Percentiles rank a stretch among this genome's conserved stretches.
Conservation (phyloP, 257 asterid genomes). For the Fraxinus anomala region DNA sequence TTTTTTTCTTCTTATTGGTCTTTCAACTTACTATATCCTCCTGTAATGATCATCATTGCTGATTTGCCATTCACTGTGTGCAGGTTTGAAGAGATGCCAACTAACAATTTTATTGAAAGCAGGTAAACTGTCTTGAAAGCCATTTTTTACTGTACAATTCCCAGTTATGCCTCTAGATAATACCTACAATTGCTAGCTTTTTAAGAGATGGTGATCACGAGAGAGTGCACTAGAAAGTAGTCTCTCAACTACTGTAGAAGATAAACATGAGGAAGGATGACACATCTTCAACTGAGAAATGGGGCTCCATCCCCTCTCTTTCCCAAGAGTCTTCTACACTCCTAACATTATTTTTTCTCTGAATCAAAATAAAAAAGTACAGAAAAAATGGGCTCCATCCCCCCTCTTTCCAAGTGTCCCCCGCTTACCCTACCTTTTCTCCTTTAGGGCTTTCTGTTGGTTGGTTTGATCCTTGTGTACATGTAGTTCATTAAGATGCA, state of each 20-base stretch:
- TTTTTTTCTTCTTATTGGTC: background rate
- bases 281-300: background rate
- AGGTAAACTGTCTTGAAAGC: conserved; percentile 45
- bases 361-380: background rate
- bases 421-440: background rate
- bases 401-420: background rate
- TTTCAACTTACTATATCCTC: background rate
- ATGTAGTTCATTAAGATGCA: background rate
- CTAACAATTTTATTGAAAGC: conserved; percentile 94
- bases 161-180: conserved; percentile 5
- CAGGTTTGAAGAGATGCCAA: conserved; percentile 99
- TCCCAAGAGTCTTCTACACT: background rate
- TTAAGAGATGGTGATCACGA: conserved; percentile 10
- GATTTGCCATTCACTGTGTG: conserved; percentile 27
- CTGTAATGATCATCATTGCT: conserved; percentile 17
- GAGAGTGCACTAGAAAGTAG: background rate
- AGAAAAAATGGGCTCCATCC: background rate
- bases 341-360: background rate
- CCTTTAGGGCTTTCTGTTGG: background rate
- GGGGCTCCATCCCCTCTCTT: background rate
- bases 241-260: background rate
- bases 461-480: background rate
- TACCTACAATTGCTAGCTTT: conserved; percentile 3
- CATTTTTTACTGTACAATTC: conserved; percentile 8
- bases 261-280: background rate